Conservation (phyloP, 2,329 filamentous ascomycete genomes). For the Venturia nashicola region DNA sequence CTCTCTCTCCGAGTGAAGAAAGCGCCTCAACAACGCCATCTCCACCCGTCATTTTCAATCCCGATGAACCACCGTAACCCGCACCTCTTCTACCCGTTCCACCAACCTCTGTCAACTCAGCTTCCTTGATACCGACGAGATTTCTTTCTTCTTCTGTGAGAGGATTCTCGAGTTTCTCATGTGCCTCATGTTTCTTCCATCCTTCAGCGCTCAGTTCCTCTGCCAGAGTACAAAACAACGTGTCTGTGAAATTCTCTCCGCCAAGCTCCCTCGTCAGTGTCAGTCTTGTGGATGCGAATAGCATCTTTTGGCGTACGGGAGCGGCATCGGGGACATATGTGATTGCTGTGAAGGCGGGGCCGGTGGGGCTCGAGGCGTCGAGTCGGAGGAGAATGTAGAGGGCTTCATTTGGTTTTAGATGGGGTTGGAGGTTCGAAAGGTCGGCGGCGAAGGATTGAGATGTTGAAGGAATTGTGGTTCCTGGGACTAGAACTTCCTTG, state of each 20-base stretch:
- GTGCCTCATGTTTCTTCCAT: conserved; percentile 61
- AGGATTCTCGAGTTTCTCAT: conserved; percentile 49
- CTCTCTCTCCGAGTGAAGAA: conserved; percentile 41
- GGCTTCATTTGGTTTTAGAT: conserved; percentile 54
- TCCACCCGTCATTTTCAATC: conserved; percentile 41
- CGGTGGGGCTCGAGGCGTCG: conserved; percentile 30
- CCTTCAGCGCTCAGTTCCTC: conserved; percentile 58
- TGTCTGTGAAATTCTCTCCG: conserved; percentile 65
- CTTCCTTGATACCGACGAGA: conserved; percentile 59
- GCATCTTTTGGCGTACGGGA: conserved; percentile 74
- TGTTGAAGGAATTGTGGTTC: conserved; percentile 41
- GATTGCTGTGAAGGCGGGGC: conserved; percentile 44
- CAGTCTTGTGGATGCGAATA: conserved; percentile 67
- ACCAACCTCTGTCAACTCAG: conserved; percentile 60
- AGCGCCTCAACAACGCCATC: conserved; percentile 55
- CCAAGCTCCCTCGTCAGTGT: conserved; percentile 67
- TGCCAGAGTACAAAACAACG: conserved; percentile 57
- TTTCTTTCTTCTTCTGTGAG: conserved; percentile 68
- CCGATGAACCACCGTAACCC: conserved; percentile 21
- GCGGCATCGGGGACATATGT: conserved; percentile 72
- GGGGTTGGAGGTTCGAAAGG: conserved; percentile 47
- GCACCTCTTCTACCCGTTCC: conserved; percentile 47
- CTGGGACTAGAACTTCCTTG: conserved; percentile 54
- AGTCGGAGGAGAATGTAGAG: conserved; percentile 66
- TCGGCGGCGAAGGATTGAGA: conserved; percentile 49